Base-by-base conservation (phyloP, 192 early-diverging fungal genomes). In the Coemansia sp. region DNA sequence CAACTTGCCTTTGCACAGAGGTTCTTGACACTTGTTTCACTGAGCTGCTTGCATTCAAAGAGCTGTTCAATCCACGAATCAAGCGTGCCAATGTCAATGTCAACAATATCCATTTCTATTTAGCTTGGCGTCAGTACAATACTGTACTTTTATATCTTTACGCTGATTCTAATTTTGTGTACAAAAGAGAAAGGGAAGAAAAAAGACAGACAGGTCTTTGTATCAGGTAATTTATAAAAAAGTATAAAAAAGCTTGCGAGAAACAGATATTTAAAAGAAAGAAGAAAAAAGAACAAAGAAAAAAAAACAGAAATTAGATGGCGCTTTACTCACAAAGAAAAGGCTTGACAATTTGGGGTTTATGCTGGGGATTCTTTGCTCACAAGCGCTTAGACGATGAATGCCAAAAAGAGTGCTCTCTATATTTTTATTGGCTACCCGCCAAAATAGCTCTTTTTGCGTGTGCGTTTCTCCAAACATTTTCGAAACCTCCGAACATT, bases 21-120 rank as follows among this genome's bases (percentile, higher is more conserved):
- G 80, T 91, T 90, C 83, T 98, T 96, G 62, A 99, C 93, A 74
- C 97, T 94, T 39, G 86, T 73, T 86, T 99, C 97, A 63, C 91
- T 86, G 62, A 99, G 88, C 77, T 94, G 95, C 85, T 98, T 98
- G 87, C 97, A 99, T 53, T 91, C 88, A 79, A 92, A 89, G 61
- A 99, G 87, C 74, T 88, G 86, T 76, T 88, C 83, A 75, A 97
- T 93, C 95, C 95, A 99, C 46, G 82, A 86, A 84, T 98, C 97
- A 64, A 98, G 88, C 58, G 94, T 93, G 71, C 87, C 83, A 74
- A 97, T 89, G 86, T 92, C 90, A 63, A 82, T 64, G 68, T 82
- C 72, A 64, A 74, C 69, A 67, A 82, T 74, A 22, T 82, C 80
- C 80, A 82, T 82, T 56, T 50, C 71, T 64, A 58, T 73, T 59